Conservation (phyloP, 768 basidiomycete species). For the Tylopilus plumbeoviolaceoides region DNA sequence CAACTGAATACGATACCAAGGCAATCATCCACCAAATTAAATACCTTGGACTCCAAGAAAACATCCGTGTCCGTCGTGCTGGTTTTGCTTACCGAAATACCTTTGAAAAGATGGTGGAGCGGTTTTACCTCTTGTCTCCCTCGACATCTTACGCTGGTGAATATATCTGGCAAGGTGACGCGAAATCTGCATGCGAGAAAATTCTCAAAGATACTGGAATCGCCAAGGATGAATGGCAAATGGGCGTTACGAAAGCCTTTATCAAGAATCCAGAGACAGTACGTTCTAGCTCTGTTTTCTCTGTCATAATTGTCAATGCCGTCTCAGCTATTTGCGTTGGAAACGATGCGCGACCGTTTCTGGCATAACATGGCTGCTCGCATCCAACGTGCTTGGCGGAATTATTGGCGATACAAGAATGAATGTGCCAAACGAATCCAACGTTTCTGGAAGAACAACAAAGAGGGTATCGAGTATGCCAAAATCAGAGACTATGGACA, state of each 20-base stretch:
- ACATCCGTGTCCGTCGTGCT: conserved; percentile 94
- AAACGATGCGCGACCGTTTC: conserved; percentile 98
- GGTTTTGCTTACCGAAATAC: conserved; percentile 98
- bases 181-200: conserved; percentile 86
- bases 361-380: conserved; percentile 99
- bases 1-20: conserved; percentile 89
- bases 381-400: conserved; percentile 94
- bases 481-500: conserved; percentile 95
- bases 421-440: conserved; percentile 95
- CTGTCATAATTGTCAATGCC: background rate
- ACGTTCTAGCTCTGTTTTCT: conserved; percentile 22
- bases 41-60: conserved; percentile 97
- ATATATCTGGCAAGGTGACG: conserved; percentile 92
- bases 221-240: conserved; percentile 97
- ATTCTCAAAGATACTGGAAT: conserved; percentile 96
- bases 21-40: conserved; percentile 99
- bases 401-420: conserved; percentile 92
- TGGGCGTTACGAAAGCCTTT: conserved; percentile 98
- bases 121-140: conserved; percentile 94
- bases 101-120: conserved; percentile 98
- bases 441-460: conserved; percentile 98
- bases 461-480: conserved; percentile 85
- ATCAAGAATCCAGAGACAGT: conserved; percentile 99
- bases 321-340: conserved; percentile 86
- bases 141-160: conserved; percentile 98